Conservation (phyloP, 805 yeast genomes). For the Torulaspora quercuum region DNA sequence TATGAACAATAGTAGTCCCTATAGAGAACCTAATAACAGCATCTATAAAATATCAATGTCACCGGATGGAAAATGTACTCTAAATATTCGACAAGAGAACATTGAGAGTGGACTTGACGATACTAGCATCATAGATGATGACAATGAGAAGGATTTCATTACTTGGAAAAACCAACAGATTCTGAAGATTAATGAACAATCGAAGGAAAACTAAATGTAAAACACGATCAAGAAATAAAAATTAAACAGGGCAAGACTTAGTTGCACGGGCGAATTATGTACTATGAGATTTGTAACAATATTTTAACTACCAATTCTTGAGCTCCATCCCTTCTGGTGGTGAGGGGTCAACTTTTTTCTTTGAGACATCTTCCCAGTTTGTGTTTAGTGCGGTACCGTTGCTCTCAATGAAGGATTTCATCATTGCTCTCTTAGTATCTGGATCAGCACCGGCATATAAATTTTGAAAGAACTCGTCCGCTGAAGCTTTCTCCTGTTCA, state of each 20-base stretch:
- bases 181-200: constrained; percentile 25
- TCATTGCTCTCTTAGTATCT: constrained; percentile 89
- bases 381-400: constrained; percentile 93
- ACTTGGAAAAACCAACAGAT: constrained; percentile 34
- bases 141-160: constrained; percentile 28
- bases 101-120: constrained; percentile 28
- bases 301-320: constrained; percentile 44
- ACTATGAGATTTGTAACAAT: constrained; percentile 21
- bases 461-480: constrained; percentile 68
- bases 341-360: constrained; percentile 56
- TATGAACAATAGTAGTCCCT: constrained; percentile 26
- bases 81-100: constrained; percentile 25
- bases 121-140: constrained; percentile 33
- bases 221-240: constrained; percentile 6
- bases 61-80: constrained; percentile 33
- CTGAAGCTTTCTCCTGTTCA: constrained; percentile 46
- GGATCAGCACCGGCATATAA: constrained; percentile 78
- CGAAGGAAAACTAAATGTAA: constrained; percentile 6
- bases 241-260: constrained; percentile 1
- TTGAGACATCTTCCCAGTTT: constrained; percentile 83
- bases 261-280: constrained; percentile 2
- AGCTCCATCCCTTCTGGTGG: constrained; percentile 77
- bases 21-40: constrained; percentile 31
- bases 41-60: constrained; percentile 32
- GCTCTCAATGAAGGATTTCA: constrained; percentile 91